Evolutionary conservation across 495 filamentous ascomycete genomes (phyloP).

Genomic region (Daldinia decipiens): DNA sequence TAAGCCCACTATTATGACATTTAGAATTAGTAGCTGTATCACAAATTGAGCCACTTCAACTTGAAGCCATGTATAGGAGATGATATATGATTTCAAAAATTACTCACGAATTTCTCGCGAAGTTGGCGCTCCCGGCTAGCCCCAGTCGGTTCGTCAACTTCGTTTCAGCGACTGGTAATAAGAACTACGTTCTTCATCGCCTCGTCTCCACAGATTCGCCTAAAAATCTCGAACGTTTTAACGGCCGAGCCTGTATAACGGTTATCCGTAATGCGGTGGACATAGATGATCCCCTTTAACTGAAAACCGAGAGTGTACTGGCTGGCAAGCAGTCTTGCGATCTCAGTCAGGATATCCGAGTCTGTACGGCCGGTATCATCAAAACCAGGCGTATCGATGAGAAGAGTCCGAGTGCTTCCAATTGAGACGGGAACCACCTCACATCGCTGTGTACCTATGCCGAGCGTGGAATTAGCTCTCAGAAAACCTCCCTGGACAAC

Average conservation of each 20-base stretch:
- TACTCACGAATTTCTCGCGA: constrained; percentile 40
- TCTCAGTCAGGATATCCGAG: constrained; percentile 53
- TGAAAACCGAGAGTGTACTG: constrained; percentile 42
- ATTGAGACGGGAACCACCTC: not conserved
- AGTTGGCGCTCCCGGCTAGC: constrained; percentile 42
- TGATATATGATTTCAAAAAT: not conserved
- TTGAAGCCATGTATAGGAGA: not conserved
- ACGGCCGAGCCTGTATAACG: constrained; percentile 50
- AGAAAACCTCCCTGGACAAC: not conserved
- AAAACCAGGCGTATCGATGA: constrained; percentile 64
- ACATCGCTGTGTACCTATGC: constrained; percentile 9
- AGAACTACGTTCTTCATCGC: constrained; percentile 53
- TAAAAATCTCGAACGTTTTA: constrained; percentile 55
- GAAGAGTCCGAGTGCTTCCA: constrained; percentile 32
- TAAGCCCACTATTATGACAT: constrained; percentile 1
- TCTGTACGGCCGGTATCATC: constrained; percentile 59
- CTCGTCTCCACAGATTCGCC: constrained; percentile 54
- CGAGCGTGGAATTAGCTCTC: not conserved
- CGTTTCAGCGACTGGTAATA: constrained; percentile 57
- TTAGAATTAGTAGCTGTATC: not conserved
- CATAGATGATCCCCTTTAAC: constrained; percentile 54
- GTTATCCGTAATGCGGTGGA: constrained; percentile 56
- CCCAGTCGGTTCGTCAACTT: constrained; percentile 11
- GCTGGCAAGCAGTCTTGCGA: constrained; percentile 47
- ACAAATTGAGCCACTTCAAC: too few species aligned